Base-by-base conservation (phyloP, 495 filamentous ascomycete species). In the Parathielavia hyrcaniae region DNA sequence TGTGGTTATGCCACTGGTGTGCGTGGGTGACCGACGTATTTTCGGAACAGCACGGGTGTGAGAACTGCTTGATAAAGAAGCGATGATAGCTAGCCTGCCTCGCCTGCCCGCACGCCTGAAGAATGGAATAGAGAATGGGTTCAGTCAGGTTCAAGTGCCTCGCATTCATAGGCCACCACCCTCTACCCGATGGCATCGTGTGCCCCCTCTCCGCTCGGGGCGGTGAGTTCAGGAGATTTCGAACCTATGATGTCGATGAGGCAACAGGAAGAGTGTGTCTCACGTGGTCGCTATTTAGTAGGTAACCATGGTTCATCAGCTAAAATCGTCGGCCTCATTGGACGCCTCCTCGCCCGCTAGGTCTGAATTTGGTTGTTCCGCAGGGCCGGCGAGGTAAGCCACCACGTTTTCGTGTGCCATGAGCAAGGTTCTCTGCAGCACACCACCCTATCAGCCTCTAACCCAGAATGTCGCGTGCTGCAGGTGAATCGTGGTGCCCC, bases 281-380 rank as follows among this genome's bases (percentile, higher is more conserved):
- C 26, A 35, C 52, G 17, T 30, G 12, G 22, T 38, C 34, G 10
- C 22, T n/a, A n/a, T n/a, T n/a, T n/a, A n/a, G n/a, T n/a, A n/a
- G 36, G 35, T 32, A 45, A 44, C 17, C 57, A 36, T 30, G 26
- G 26, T 30, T 30, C 26, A 30, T 72, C 65, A 78, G 61, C 75
- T 74, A 46, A 78, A 79, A 39, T 79, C 75, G 20, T 77, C 75
- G 12, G 69, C 69, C 45, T 75, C 68, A 70, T 71, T 69, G 67
- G 73, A 65, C 69, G 69, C 66, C 66, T 71, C 71, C 23, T 67
- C 62, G 39, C 44, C 55, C 47, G 57, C 57, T 68, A 70, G 62
- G 45, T 71, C 69, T 48, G 66, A 69, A 63, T 68, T 59, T 62
- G 70, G 26, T 69, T 58, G 57, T 58, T 69, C 71, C 74, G 64